Base-by-base conservation (phyloP, 2,329 filamentous ascomycete genomes). In the Albifimbria verrucaria region DNA sequence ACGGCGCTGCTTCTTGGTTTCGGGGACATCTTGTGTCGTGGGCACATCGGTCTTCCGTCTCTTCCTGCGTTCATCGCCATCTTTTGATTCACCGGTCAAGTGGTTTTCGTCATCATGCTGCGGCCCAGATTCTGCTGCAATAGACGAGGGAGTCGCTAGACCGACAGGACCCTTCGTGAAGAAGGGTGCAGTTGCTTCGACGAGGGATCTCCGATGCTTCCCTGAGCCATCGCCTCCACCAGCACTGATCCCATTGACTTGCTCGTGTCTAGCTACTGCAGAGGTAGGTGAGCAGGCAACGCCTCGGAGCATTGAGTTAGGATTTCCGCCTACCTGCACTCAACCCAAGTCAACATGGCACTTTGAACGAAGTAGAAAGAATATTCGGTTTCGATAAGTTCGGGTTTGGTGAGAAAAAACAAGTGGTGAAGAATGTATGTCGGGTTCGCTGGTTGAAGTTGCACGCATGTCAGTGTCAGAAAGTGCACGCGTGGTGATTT, bases 141-240 rank as follows among this genome's bases (percentile, higher is more conserved):
- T 23, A 18, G 49, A 49, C 22, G 24, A 39, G 39, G 49, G 15
- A 39, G 11, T 12, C 7, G 46, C 36, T 17, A 44, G 48, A 9
- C 53, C 50, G 20, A 52, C 22, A 45, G 64, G 53, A 7, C 46
- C 52, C 52, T 67, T 69, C 39, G 68, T 62, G 61, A 84, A 83
- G 67, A 84, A 82, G 81, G 81, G 58, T 84, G 81, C 36, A 83
- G 62, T 57, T 79, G 81, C 61, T 74, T 77, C 22, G 63, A 59
- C 39, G 62, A 55, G 10, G 66, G 62, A 51, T 71, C 71, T 55
- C 61, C 64, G 50, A 67, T 57, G 52, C 64, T 68, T 62, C 71
- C 68, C 51, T 71, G 71, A 57, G 69, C 68, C 79, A 81, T 82
- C 48, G 65, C 71, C 60, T 69, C 68, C 51, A 75, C 65, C 53